Evolutionary conservation across 1,139 yeast species (phyloP), one percentile per base, ranked within the genome.

Genomic region (Meyerozyma athensensis): DNA sequence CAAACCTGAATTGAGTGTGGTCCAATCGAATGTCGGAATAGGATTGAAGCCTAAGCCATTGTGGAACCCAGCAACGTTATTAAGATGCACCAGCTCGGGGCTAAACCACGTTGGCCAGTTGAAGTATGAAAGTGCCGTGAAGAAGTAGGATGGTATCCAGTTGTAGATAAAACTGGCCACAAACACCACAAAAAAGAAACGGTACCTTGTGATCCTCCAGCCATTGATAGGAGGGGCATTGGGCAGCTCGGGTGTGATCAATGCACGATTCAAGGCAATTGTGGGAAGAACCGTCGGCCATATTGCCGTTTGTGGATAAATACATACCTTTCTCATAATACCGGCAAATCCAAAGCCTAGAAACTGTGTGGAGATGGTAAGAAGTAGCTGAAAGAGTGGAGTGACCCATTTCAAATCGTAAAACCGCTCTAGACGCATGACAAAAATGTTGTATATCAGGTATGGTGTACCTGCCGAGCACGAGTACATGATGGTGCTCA

Each of bases 281-380:
- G 71, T 66, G 3, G 76, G 76, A 26, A 70, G 50, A 8, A 69
- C 58, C 1, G 74, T 67, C 8, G 76, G 76, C 76, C 76, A 70
- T 13, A 70, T 43, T 0, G 75, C 63, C 43, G 63, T 68, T 19
- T 62, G 60, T 1, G 76, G 76, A 43, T 68, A 68, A 7, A 70
- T 61, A 50, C 73, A 56, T 20, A 69, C 65, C 47, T 67, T 61
- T 48, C 66, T 68, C 74, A 69, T 69, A 19, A 70, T 48, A 36
- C 70, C 63, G 4, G 76, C 74, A 52, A 70, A 69, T 4, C 73
- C 72, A 53, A 69, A 70, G 6, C 76, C 76, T 26, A 70, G 52
- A 39, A 67, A 68, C 42, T 70, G 74, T 1, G 74, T 68, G 2
- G 72, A 65, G 7, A 68, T 44, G 1, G 67, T 52, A 30, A 70